Percentiles rank a stretch among this genome's conserved stretches.
phyloP scores from a whole-genome alignment of 2,329 filamentous ascomycete species.

The Byssochlamys sp. region DNA sequence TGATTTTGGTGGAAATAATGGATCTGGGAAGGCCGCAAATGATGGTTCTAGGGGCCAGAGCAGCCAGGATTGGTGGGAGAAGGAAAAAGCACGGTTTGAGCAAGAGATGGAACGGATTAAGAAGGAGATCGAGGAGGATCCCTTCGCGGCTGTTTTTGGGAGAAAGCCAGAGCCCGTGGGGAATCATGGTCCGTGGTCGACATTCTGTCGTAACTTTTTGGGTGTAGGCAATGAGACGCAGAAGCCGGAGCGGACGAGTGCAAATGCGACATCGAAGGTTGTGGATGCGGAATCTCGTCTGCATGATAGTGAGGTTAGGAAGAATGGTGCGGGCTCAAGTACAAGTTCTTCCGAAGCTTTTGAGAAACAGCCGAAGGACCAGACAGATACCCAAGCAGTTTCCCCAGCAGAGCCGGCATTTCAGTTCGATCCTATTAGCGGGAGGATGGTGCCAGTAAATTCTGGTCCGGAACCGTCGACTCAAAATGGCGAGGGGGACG shows the following conservation, averaged over 20 bases:
- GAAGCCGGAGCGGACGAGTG: not conserved
- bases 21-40: not conserved
- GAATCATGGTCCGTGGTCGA: constrained; percentile 17
- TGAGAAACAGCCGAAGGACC: not conserved
- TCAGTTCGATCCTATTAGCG: constrained; percentile 35
- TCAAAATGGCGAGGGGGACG: not conserved
- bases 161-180: constrained; percentile 19
- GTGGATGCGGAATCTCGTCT: not conserved
- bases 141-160: constrained; percentile 33
- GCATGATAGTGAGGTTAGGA: constrained; percentile 2
- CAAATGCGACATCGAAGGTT: constrained; percentile 1
- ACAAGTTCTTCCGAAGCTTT: not conserved
- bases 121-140: constrained; percentile 27
- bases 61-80: constrained; percentile 12
- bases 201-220: constrained; percentile 22
- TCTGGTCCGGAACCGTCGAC: constrained; percentile 1
- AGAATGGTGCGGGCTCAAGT: constrained; percentile 1
- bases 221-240: constrained; percentile 7
- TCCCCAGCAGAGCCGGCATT: constrained; percentile 9
- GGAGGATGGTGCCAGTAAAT: constrained; percentile 27
- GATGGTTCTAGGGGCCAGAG: not conserved
- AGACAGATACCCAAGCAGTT: not conserved
- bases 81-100: constrained; percentile 13
- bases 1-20: not conserved
- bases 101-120: constrained; percentile 28